These are phyloP conservation scores for Ceratobasidium theobromae DNA, from an alignment of 1,284 basidiomycete genomes.

Conservation along the genomic window DNA sequence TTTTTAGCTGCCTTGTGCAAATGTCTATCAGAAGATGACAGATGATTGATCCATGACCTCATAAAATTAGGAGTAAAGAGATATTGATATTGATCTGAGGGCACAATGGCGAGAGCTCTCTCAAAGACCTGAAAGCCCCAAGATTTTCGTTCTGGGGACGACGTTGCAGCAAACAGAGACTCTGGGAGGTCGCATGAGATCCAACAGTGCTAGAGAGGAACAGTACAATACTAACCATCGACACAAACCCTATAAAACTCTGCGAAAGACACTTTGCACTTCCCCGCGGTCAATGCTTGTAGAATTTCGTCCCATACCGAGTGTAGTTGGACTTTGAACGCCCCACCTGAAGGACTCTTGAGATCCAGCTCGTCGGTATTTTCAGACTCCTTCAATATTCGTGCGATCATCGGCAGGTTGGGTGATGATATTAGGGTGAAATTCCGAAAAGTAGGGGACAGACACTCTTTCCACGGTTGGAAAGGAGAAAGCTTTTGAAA, in stretches of 20 bases:
- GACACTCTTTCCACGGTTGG: slow-evolving; percentile 67
- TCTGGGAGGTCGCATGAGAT: slow-evolving; percentile 53
- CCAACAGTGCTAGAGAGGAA: neutral
- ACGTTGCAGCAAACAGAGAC: slow-evolving; percentile 79
- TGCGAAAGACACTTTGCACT: slow-evolving; percentile 67
- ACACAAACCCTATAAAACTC: slow-evolving; percentile 91
- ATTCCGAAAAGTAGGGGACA: slow-evolving; percentile 79
- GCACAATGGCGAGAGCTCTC: slow-evolving; percentile 71
- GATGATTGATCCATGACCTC: slow-evolving; percentile 95
- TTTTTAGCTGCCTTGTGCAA: slow-evolving; percentile 85
- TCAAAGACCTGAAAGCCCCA: slow-evolving; percentile 95
- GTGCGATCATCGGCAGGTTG: slow-evolving; percentile 75
- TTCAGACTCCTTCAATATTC: slow-evolving; percentile 78
- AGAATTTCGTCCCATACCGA: slow-evolving; percentile 85
- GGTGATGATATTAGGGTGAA: slow-evolving; percentile 62
- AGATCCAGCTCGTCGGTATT: slow-evolving; percentile 51
- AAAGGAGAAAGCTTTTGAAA: slow-evolving; percentile 62
- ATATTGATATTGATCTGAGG: slow-evolving; percentile 70
- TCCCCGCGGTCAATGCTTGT: slow-evolving; percentile 57
- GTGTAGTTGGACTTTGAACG: slow-evolving; percentile 90
- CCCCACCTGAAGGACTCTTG: slow-evolving; percentile 52
- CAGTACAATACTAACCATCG: slow-evolving; percentile 65
- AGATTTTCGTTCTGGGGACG: slow-evolving; percentile 88
- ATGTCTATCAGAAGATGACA: slow-evolving; percentile 83
- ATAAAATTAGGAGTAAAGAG: slow-evolving; percentile 96